Evolutionary conservation across 768 basidiomycete species (phyloP).

Genomic region (Panaeolus papilionaceus): DNA sequence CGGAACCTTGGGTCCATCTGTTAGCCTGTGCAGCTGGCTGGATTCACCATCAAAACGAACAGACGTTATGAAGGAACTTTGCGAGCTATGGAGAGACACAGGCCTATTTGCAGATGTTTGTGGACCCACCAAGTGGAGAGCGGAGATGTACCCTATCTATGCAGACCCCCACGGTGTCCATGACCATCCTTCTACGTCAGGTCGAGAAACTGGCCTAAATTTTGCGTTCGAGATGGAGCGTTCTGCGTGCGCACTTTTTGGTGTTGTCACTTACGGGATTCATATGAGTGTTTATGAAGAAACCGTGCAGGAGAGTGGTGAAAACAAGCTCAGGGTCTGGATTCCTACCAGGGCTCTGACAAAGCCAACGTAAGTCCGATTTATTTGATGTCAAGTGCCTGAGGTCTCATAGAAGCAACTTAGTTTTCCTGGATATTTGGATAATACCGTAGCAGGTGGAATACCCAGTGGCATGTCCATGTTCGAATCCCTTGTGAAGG

Average conservation of each 20-base stretch:
- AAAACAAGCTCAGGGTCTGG: conserved; percentile 70
- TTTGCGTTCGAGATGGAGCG: conserved; percentile 91
- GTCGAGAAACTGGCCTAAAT: conserved; percentile 49
- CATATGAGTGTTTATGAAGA: conserved; percentile 84
- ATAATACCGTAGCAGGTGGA: conserved; percentile 93
- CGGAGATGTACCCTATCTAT: conserved; percentile 84
- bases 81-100: conserved; percentile 77
- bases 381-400: conserved; percentile 1
- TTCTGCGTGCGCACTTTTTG: conserved; percentile 87
- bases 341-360: conserved; percentile 84
- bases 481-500: conserved; percentile 84
- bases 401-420: neutral
- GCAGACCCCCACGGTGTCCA: conserved; percentile 68
- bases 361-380: conserved; percentile 80
- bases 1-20: conserved; percentile 37
- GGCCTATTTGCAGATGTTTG: conserved; percentile 68
- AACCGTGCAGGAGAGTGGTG: conserved; percentile 36
- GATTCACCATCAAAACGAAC: conserved; percentile 67
- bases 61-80: conserved; percentile 65
- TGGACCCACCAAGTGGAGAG: conserved; percentile 82
- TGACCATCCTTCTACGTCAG: conserved; percentile 48
- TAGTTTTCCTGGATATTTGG: conserved; percentile 86
- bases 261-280: conserved; percentile 89
- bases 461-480: conserved; percentile 80
- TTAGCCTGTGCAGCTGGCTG: conserved; percentile 59